phyloP scores from a whole-genome alignment of 2,329 filamentous ascomycete species.

The Hymenoscyphus occultus region DNA sequence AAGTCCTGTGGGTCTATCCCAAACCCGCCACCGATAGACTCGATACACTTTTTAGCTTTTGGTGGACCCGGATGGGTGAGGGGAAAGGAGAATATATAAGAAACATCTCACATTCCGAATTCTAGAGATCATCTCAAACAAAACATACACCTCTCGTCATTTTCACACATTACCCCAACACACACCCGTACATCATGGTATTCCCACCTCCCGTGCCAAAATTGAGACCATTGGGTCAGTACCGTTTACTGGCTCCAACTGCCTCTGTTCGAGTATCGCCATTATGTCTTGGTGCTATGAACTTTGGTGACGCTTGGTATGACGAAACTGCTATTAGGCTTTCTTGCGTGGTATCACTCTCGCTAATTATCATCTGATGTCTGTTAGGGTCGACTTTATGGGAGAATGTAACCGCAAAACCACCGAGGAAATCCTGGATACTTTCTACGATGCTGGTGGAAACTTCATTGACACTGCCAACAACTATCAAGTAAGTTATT shows the following conservation, averaged over 20 bases:
- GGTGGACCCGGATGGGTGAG: too few relatives aligned
- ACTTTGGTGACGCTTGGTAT: slow-evolving; percentile 56
- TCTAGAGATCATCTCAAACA: background rate
- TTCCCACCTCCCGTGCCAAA: slow-evolving; percentile 36
- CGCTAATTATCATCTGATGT: background rate
- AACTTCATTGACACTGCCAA: slow-evolving; percentile 70
- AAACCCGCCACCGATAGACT: too few relatives aligned
- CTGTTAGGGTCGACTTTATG: slow-evolving; percentile 51
- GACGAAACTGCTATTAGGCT: background rate
- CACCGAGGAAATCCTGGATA: slow-evolving; percentile 54
- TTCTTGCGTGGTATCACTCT: too few relatives aligned
- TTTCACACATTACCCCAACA: background rate
- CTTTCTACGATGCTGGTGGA: slow-evolving; percentile 54
- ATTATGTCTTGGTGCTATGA: slow-evolving; percentile 63
- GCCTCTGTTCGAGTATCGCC: slow-evolving; percentile 67
- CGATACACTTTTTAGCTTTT: too few relatives aligned
- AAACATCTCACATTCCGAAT: background rate
- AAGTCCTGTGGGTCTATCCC: too few relatives aligned
- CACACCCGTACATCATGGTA: slow-evolving; percentile 19
- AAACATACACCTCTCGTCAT: background rate
- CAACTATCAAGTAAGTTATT: slow-evolving; percentile 51
- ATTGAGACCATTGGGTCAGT: slow-evolving; percentile 59
- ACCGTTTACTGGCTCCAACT: slow-evolving; percentile 63
- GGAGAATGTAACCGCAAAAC: slow-evolving; percentile 63
- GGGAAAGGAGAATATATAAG: too few relatives aligned